Evolutionary conservation across 371 early-diverging fungal species (phyloP).

Genomic region (Circinella minor): DNA sequence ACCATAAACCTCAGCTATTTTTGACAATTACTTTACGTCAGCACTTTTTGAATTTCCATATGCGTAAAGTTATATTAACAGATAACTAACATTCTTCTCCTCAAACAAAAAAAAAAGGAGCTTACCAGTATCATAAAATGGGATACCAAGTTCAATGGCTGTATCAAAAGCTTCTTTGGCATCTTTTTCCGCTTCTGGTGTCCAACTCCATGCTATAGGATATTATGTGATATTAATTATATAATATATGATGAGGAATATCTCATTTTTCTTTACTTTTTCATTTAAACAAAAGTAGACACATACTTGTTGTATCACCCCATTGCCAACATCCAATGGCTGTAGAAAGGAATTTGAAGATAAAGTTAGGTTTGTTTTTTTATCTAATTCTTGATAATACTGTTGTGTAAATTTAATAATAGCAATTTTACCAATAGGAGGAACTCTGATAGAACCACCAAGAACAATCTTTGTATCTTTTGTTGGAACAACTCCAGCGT

Average conservation of each 20-base stretch:
- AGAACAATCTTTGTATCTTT: slow-evolving; percentile 48
- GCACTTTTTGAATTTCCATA: not conserved
- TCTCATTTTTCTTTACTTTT: no score
- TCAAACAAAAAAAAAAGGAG: slow-evolving; percentile 9
- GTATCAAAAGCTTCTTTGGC: slow-evolving; percentile 46
- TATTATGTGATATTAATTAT: not conserved
- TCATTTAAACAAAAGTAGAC: no score
- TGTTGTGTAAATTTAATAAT: no score
- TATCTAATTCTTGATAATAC: no score
- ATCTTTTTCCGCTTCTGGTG: slow-evolving; percentile 38
- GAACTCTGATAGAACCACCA: slow-evolving; percentile 43
- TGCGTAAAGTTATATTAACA: no score
- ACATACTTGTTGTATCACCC: slow-evolving; percentile 50
- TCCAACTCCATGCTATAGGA: slow-evolving; percentile 43
- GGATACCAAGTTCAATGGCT: slow-evolving; percentile 33
- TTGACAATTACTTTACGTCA: not conserved
- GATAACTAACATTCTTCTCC: no score
- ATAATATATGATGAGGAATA: not conserved
- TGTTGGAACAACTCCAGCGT: slow-evolving; percentile 42
- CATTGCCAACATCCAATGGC: slow-evolving; percentile 64
- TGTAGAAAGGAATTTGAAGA: not conserved
- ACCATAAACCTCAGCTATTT: slow-evolving; percentile 60
- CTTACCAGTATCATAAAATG: slow-evolving; percentile 49
- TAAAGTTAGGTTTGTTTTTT: no score
- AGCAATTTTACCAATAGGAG: slow-evolving; percentile 47